Conservation (phyloP, 73 alveolate genomes). For the Paramecium biaurelia region DNA sequence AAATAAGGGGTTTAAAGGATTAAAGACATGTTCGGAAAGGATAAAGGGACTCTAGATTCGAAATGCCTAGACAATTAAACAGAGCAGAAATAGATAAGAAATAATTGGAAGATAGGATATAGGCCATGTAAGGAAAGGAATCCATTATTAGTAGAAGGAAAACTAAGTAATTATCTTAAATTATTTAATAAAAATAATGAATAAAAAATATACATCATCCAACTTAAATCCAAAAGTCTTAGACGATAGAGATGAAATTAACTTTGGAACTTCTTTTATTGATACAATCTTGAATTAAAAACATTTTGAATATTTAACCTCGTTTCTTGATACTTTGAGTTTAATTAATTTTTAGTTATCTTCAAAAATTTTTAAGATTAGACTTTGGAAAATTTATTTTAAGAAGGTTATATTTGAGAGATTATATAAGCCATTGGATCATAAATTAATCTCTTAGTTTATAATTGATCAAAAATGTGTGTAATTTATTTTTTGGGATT, state of each 20-base stretch:
- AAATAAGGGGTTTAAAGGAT: constrained; percentile 27
- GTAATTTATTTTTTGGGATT: constrained; percentile 24
- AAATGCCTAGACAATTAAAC: not conserved
- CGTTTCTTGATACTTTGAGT: not conserved
- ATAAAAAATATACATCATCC: constrained; percentile 9
- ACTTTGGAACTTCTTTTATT: constrained; percentile 12
- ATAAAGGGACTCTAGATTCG: not conserved
- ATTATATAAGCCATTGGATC: not conserved
- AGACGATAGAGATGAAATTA: constrained; percentile 19
- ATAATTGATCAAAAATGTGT: not conserved
- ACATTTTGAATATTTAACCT: not conserved
- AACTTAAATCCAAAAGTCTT: constrained; percentile 38
- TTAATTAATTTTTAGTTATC: not conserved
- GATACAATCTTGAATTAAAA: not conserved
- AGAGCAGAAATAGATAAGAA: constrained; percentile 2
- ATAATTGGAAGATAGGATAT: not conserved
- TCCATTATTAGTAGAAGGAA: not conserved
- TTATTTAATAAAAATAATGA: not conserved
- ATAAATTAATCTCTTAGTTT: not conserved
- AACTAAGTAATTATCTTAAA: not conserved
- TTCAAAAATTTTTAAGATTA: not conserved
- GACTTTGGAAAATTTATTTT: not conserved
- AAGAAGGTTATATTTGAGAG: not conserved
- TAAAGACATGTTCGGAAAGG: not conserved
- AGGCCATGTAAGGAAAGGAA: not conserved